Evolutionary conservation across 257 asterid species (phyloP).

Genomic region (Rubia yunnanensis): DNA sequence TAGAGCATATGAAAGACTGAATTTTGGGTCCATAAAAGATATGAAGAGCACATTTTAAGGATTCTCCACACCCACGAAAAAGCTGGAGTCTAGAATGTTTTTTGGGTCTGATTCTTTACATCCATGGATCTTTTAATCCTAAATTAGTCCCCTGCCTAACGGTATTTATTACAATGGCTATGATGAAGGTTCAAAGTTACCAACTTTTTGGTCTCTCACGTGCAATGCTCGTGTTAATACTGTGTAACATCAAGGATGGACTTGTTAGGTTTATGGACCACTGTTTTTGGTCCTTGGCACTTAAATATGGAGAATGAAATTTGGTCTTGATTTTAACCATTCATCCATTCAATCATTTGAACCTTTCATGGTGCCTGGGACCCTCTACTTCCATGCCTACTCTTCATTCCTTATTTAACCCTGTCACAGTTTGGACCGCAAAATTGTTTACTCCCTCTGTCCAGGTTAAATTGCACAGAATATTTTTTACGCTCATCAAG

Average conservation of each 20-base stretch:
- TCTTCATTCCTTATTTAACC: conserved; percentile 40
- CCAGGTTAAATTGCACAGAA: too few relatives aligned
- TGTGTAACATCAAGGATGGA: not conserved
- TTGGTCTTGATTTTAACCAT: conserved; percentile 45
- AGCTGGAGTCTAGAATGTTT: conserved; percentile 13
- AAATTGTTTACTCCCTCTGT: too few relatives aligned
- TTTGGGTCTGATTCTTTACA: conserved; percentile 11
- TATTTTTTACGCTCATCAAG: too few relatives aligned
- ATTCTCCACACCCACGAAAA: conserved; percentile 7
- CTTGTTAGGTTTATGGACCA: conserved; percentile 10
- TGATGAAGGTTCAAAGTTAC: not conserved
- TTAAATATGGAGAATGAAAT: conserved; percentile 30
- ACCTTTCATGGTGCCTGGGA: conserved; percentile 30
- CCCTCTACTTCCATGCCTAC: conserved; percentile 43
- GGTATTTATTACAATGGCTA: not conserved
- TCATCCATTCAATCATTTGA: conserved; percentile 62
- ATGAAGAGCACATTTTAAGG: conserved; percentile 22
- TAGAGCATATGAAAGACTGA: conserved; percentile 14
- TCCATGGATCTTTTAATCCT: conserved; percentile 1
- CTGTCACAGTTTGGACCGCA: too few relatives aligned
- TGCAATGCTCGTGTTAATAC: conserved; percentile 1
- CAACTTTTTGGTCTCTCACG: not conserved
- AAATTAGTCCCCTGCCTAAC: conserved; percentile 7
- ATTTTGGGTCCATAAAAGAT: conserved; percentile 18
- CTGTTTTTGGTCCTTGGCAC: conserved; percentile 14